phyloP scores from a whole-genome alignment of 768 basidiomycete species.

The Collybia sordida region DNA sequence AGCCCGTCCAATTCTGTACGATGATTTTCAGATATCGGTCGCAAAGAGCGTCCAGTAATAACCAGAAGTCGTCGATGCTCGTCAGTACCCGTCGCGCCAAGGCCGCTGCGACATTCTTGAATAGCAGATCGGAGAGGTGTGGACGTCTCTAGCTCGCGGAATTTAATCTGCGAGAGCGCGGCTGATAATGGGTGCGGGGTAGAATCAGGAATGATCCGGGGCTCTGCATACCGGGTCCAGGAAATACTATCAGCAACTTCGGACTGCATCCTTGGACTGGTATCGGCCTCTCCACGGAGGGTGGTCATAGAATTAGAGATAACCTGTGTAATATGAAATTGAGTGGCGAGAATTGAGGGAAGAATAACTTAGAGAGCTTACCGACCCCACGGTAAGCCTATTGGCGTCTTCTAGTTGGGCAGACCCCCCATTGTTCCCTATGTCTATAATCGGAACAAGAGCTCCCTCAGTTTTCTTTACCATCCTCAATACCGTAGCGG shows the following conservation, averaged over 20 bases:
- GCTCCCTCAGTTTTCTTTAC: slow-evolving; percentile 41
- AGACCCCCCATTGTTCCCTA: slow-evolving; percentile 20
- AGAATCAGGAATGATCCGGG: slow-evolving; percentile 6
- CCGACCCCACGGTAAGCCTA: slow-evolving; percentile 46
- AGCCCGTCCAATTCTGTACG: slow-evolving; percentile 63
- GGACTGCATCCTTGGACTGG: slow-evolving; percentile 68
- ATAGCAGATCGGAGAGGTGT: slow-evolving; percentile 60
- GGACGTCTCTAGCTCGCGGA: slow-evolving; percentile 54
- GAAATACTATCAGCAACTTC: slow-evolving; percentile 81
- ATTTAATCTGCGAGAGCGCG: slow-evolving; percentile 60
- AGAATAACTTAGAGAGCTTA: slow-evolving; percentile 25
- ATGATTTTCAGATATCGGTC: slow-evolving; percentile 72
- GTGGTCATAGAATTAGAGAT: slow-evolving; percentile 59
- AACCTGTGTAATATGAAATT: slow-evolving; percentile 18
- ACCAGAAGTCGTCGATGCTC: slow-evolving; percentile 45
- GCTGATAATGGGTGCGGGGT: slow-evolving; percentile 16
- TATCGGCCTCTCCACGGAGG: slow-evolving; percentile 61
- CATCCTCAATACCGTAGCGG: slow-evolving; percentile 75
- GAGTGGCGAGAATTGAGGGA: neutral
- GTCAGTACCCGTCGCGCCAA: slow-evolving; percentile 14
- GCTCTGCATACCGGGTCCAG: slow-evolving; percentile 63
- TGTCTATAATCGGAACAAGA: slow-evolving; percentile 18
- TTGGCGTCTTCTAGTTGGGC: slow-evolving; percentile 30
- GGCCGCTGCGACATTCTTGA: slow-evolving; percentile 36
- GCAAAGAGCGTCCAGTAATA: slow-evolving; percentile 70